Evolutionary conservation across 2,329 filamentous ascomycete genomes (phyloP), one percentile per base, ranked within the genome.

Genomic region (Periconia digitata): DNA sequence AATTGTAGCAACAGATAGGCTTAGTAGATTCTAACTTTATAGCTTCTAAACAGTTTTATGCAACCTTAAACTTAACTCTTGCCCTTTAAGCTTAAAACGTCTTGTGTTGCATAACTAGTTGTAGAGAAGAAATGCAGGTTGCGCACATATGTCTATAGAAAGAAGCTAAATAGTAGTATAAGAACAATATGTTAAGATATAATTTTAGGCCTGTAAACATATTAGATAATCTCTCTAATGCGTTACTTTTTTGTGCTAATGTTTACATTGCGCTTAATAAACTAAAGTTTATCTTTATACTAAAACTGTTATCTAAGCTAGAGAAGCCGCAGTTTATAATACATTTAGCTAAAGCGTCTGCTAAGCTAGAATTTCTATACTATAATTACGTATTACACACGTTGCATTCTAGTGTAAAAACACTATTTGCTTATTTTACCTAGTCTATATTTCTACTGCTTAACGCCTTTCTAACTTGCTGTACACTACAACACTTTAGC

Each of bases 351-450:
- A 45, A 48, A 29, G 23, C 45, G 18, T 53, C 54, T 39, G 39
- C 40, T 8, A 49, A 57, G 40, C 43, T 47, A 16, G 40, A 44
- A 37, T 37, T 27, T 27, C 24, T 47, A 15, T 51, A 51, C 34
- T 44, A 51, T 36, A 51, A 51, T 38, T 44, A 41, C 22, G 44
- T 41, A 17, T 36, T 51, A 16, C 44, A 45, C 44, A 16, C 35
- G 2, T n/a, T 39, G 16, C 20, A 29, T 27, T 29, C 45, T 16
- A 35, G 49, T 20, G 35, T 43, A 15, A 40, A 51, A 18, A 44
- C 37, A 32, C 44, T 51, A 21, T 48, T 36, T 96, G 27, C 49
- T 12, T 37, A 45, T 6, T 52, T 52, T 27, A 45, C 49, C 23
- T 52, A 41, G 49, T 38, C 38, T 17, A 44, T 52, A 35, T 52